phyloP scores from a whole-genome alignment of 495 filamentous ascomycete genomes.

The Bryoglossum gracile region DNA sequence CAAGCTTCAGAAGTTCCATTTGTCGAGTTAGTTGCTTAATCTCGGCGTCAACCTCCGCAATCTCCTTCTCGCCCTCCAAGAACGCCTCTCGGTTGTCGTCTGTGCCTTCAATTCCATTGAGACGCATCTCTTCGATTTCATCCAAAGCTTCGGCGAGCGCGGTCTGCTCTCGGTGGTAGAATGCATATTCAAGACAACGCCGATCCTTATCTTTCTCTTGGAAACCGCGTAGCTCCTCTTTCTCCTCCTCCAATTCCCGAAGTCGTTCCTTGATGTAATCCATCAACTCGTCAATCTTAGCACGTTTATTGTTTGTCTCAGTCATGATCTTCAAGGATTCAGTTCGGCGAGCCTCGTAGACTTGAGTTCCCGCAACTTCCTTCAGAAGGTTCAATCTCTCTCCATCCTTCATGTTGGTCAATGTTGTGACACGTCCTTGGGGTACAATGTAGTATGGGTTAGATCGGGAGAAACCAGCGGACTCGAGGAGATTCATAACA shows the following conservation, averaged over 20 bases:
- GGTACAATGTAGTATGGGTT: slow-evolving; percentile 99
- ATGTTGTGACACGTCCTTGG: slow-evolving; percentile 87
- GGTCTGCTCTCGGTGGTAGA: slow-evolving; percentile 81
- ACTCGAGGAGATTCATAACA: slow-evolving; percentile 92
- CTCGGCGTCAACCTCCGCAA: slow-evolving; percentile 66
- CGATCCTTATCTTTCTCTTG: slow-evolving; percentile 94
- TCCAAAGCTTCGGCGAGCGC: slow-evolving; percentile 70
- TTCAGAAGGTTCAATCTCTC: slow-evolving; percentile 86
- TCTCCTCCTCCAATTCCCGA: slow-evolving; percentile 88
- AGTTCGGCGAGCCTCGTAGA: slow-evolving; percentile 84
- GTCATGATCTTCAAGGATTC: slow-evolving; percentile 96
- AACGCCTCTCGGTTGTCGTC: slow-evolving; percentile 76
- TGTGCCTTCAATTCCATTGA: slow-evolving; percentile 72
- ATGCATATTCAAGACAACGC: slow-evolving; percentile 87
- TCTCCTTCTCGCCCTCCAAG: slow-evolving; percentile 70
- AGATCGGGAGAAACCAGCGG: slow-evolving; percentile 90
- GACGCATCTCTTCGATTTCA: slow-evolving; percentile 72
- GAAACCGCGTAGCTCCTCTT: slow-evolving; percentile 84
- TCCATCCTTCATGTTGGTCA: slow-evolving; percentile 97
- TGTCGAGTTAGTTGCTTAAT: slow-evolving; percentile 74
- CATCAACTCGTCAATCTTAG: slow-evolving; percentile 88
- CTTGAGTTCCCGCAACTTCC: slow-evolving; percentile 94
- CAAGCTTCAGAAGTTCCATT: slow-evolving; percentile 79
- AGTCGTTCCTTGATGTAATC: slow-evolving; percentile 87
- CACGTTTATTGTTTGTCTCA: slow-evolving; percentile 88